phyloP scores from a whole-genome alignment of 192 early-diverging fungal species.

The Linderina pennispora region DNA sequence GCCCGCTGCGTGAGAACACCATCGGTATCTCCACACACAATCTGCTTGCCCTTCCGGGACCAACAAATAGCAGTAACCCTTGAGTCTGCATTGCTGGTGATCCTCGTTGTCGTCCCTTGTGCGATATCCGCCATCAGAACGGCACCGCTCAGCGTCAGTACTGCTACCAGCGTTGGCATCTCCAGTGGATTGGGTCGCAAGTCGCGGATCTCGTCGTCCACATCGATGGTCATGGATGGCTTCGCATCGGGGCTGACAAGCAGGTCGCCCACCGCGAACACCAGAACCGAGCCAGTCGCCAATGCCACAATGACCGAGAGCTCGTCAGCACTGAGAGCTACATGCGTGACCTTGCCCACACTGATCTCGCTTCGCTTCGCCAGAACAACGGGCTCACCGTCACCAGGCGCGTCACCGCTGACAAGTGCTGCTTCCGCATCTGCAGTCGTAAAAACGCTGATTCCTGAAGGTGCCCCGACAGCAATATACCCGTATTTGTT shows the following conservation, averaged over 20 bases:
- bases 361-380: constrained; percentile 21
- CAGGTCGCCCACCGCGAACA: constrained; percentile 16
- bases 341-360: constrained; percentile 37
- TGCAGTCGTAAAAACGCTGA: constrained; percentile 22
- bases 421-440: constrained; percentile 31
- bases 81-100: constrained; percentile 20
- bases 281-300: constrained; percentile 4
- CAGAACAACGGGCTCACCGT: constrained; percentile 26
- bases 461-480: constrained; percentile 47
- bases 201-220: constrained; percentile 51
- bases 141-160: constrained; percentile 43
- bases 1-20: constrained; percentile 59
- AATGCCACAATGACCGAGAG: constrained; percentile 26
- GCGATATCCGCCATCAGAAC: constrained; percentile 40
- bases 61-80: constrained; percentile 60
- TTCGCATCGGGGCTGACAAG: constrained; percentile 16
- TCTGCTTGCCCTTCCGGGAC: constrained; percentile 88
- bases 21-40: constrained; percentile 62
- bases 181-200: constrained; percentile 57
- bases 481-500: constrained; percentile 64
- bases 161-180: constrained; percentile 44
- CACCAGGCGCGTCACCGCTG: constrained; percentile 19
- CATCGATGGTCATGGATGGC: constrained; percentile 31
- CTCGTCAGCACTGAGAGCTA: constrained; percentile 19
- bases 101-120: constrained; percentile 9